Base-by-base conservation (phyloP, 2,329 filamentous ascomycete genomes). In the Sclerotinia nivalis region DNA sequence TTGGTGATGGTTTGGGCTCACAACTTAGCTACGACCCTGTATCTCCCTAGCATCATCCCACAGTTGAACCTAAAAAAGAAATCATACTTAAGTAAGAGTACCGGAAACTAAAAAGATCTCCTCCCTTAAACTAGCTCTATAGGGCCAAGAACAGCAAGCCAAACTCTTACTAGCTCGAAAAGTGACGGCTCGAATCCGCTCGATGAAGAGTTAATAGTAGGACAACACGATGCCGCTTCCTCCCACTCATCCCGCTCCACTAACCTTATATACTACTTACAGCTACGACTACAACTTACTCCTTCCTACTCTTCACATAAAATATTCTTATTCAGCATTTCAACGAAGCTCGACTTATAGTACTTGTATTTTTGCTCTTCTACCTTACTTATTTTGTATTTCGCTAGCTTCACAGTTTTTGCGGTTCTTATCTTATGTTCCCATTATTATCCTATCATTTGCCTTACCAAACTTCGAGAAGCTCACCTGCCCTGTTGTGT, bases 401-500 rank as follows among this genome's bases (percentile, higher is more conserved):
- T 50, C 28, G 43, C 43, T n/a, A 28, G 20, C 43, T 49, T 62
- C 8, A 13, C 28, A 18, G 13, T n/a, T 28, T 62, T 49, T 62
- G 45, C 37, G 45, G 28, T 62, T 62, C 60, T 62, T 62, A 25
- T 62, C 45, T 62, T 50, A 25, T 37, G 15, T n/a, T 62, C 45
- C 45, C 37, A 25, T 12, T 18, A n/a, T 37, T 37, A 50, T 62
- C 60, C 60, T 50, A 50, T 62, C 60, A 62, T 37, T 62, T 62
- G 60, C 66, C 28, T 62, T 68, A 64, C 66, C 66, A 55, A 68
- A 68, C 45, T 61, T 62, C 47, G 28, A 68, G 66, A 62, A 68
- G 66, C 56, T 68, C 66, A 64, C 56, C 66, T 68, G 66, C 47
- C 56, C 64, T 67, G 64, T 47, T 67, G 66, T 68, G 56, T 50